A percentile compares a stretch with the other conserved stretches of the same genome.
phyloP scores from a whole-genome alignment of 257 asterid genomes.

The Oldenlandia corymbosa region DNA sequence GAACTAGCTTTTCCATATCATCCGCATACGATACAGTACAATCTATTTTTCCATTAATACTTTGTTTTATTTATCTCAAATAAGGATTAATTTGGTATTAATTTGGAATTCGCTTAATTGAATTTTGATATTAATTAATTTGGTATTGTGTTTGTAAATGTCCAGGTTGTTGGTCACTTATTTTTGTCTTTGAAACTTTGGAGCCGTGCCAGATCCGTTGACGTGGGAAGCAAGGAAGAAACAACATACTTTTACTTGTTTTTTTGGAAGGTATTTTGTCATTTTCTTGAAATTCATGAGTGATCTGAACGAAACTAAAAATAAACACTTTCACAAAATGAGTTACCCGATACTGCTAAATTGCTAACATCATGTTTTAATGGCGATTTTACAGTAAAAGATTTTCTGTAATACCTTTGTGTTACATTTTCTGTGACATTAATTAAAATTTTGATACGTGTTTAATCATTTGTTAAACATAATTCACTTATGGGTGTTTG shows the following conservation, averaged over 20 bases:
- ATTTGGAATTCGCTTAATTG: not conserved
- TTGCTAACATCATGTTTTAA: too few relatives aligned
- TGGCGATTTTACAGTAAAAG: too few relatives aligned
- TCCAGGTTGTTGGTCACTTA: conserved; percentile 61
- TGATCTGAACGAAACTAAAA: not conserved
- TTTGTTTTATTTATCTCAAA: too few relatives aligned
- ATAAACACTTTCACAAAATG: not conserved
- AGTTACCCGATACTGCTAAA: not conserved
- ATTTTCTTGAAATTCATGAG: not conserved
- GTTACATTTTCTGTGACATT: too few relatives aligned
- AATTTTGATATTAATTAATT: not conserved
- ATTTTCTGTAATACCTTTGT: too few relatives aligned
- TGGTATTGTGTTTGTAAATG: too few relatives aligned
- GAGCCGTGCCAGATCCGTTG: conserved; percentile 63
- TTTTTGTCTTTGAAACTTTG: conserved; percentile 62
- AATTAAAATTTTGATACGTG: too few relatives aligned
- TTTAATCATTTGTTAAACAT: too few relatives aligned
- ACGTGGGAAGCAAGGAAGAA: conserved; percentile 57
- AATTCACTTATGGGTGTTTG: too few relatives aligned
- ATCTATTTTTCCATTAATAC: too few relatives aligned
- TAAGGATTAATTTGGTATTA: not conserved
- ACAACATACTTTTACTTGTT: conserved; percentile 89
- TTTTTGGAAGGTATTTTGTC: conserved; percentile 78
- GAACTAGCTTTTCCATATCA: too few relatives aligned
- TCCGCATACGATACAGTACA: too few relatives aligned